Evolutionary conservation across 2,329 filamentous ascomycete genomes (phyloP), one percentile per base, ranked within the genome.

Genomic region (Penicillium palitans): DNA sequence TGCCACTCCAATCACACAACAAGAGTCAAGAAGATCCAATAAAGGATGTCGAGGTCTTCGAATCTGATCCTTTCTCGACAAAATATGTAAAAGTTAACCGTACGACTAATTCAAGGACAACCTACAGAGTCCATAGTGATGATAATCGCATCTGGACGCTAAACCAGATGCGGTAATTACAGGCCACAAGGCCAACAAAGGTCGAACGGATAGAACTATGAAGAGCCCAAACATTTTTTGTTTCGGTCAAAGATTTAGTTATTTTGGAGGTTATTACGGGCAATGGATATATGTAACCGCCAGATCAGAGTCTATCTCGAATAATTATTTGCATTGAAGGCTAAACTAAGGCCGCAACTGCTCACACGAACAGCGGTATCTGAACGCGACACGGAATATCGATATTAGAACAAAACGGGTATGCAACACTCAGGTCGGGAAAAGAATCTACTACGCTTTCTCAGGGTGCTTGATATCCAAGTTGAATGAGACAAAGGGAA

Each of bases 301-400:
- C 3, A 25, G 7, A 12, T 24, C 19, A 33, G 19, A 21, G 5
- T 47, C 24, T 35, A 47, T 47, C 17, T 53, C 29, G 29, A 37
- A 56, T n/a, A 64, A 62, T 33, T 67, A 68, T 69, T 65, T 69
- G 67, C 63, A 69, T 69, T 64, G 64, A 64, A 66, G 61, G 64
- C 63, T 68, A 63, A 61, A 56, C 53, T 56, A 57, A 51, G 39
- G 61, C 59, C 61, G 59, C 55, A 63, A 69, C 63, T 63, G 60
- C 56, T 60, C 60, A 59, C 46, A 51, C 33, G 56, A 64, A 67
- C 56, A 66, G 58, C 61, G 64, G 61, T 70, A 69, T 69, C 64
- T 65, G 60, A 41, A 60, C 39, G 61, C 60, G 65, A 65, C 60
- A 60, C 29, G 60, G 39, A 66, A 62, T 68, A 65, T 65, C 57